These are phyloP conservation scores for Westerdykella sp. DNA, from an alignment of 2,329 filamentous ascomycete species.

Conservation along the genomic window DNA sequence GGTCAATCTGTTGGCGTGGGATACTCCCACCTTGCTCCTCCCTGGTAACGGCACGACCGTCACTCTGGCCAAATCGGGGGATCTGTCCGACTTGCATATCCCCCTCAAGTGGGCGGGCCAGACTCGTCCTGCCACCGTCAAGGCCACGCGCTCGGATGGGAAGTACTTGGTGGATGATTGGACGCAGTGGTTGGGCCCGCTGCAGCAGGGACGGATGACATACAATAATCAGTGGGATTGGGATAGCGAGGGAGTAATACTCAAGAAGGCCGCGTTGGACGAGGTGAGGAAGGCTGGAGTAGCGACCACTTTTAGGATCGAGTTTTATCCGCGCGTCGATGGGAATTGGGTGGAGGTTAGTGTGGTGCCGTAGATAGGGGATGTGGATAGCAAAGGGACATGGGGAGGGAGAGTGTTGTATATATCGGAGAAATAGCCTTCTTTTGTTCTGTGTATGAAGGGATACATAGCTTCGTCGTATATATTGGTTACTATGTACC, in stretches of 20 bases:
- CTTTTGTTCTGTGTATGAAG: background rate
- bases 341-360: slow-evolving; percentile 48
- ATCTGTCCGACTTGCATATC: slow-evolving; percentile 40
- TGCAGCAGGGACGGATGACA: slow-evolving; percentile 47
- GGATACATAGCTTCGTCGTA: background rate
- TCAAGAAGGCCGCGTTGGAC: slow-evolving; percentile 43
- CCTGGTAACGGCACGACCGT: slow-evolving; percentile 24
- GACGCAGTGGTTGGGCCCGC: slow-evolving; percentile 48
- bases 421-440: background rate
- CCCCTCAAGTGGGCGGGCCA: slow-evolving; percentile 50
- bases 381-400: background rate
- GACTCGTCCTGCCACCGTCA: slow-evolving; percentile 46
- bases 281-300: slow-evolving; percentile 43
- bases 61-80: slow-evolving; percentile 28
- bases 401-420: background rate
- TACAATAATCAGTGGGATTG: slow-evolving; percentile 49
- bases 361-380: slow-evolving; percentile 33
- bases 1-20: slow-evolving; percentile 51
- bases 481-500: too few relatives aligned
- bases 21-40: slow-evolving; percentile 42
- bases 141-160: slow-evolving; percentile 46
- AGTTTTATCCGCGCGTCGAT: slow-evolving; percentile 49
- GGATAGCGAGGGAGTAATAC: slow-evolving; percentile 42
- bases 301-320: slow-evolving; percentile 47
- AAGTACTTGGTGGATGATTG: slow-evolving; percentile 51